phyloP scores from a whole-genome alignment of 805 yeast species.

The Ogataea trehaloabstinens region DNA sequence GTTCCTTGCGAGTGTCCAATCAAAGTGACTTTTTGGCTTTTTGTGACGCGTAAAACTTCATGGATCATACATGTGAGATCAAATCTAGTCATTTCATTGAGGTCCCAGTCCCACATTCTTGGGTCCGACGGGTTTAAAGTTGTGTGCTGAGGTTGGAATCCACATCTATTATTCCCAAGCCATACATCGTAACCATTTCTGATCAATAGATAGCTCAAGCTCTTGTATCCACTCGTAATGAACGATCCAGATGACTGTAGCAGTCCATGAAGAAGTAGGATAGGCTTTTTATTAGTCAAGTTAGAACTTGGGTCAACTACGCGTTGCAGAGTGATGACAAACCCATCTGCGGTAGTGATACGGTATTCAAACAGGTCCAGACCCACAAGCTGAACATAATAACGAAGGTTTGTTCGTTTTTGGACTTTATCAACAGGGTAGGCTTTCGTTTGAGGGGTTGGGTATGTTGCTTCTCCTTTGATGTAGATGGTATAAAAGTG shows the following conservation, averaged over 20 bases:
- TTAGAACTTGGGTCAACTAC: constrained; percentile 47
- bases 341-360: constrained; percentile 79
- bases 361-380: constrained; percentile 57
- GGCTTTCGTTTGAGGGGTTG: constrained; percentile 14
- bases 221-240: constrained; percentile 76
- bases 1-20: constrained; percentile 94
- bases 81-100: constrained; percentile 72
- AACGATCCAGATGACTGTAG: constrained; percentile 85
- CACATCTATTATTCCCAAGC: constrained; percentile 90
- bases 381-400: constrained; percentile 64
- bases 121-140: constrained; percentile 41
- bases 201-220: constrained; percentile 61
- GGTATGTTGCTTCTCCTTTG: constrained; percentile 8
- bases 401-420: constrained; percentile 45
- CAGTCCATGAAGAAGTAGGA: constrained; percentile 81
- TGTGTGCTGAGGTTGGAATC: constrained; percentile 70
- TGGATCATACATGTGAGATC: constrained; percentile 77
- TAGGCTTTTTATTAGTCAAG: constrained; percentile 44
- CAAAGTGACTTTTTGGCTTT: constrained; percentile 48
- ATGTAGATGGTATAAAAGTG: constrained; percentile 14
- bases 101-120: constrained; percentile 91
- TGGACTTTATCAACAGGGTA: constrained; percentile 30
- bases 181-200: constrained; percentile 73
- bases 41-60: constrained; percentile 45
- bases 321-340: constrained; percentile 62